Evolutionary conservation across 1,284 basidiomycete species (phyloP).

Genomic region (Pholiota adiposa): DNA sequence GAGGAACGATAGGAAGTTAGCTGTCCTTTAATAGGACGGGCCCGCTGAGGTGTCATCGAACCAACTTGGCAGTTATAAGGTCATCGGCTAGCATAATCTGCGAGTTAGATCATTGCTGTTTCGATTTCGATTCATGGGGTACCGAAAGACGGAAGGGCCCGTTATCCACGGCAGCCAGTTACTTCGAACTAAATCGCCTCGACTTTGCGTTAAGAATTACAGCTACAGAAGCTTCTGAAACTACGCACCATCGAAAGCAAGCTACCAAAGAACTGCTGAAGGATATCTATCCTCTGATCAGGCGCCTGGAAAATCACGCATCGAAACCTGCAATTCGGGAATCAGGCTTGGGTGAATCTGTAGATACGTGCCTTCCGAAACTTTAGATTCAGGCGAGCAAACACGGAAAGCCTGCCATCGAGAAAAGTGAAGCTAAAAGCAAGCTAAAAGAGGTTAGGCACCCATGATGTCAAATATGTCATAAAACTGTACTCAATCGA

Average conservation of each 20-base stretch:
- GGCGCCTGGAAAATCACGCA: slow-evolving; percentile 35
- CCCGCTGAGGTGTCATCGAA: slow-evolving; percentile 43
- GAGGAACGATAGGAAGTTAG: slow-evolving; percentile 30
- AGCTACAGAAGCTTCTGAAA: slow-evolving; percentile 29
- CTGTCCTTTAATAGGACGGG: slow-evolving; percentile 49
- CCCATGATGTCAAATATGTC: slow-evolving; percentile 33
- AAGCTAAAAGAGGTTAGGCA: slow-evolving; percentile 43
- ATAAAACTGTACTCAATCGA: slow-evolving; percentile 25
- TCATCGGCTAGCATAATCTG: slow-evolving; percentile 31
- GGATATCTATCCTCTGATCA: slow-evolving; percentile 32
- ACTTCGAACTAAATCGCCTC: slow-evolving; percentile 30
- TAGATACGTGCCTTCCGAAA: slow-evolving; percentile 40
- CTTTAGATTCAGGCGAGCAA: slow-evolving; percentile 36
- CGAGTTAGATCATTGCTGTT: slow-evolving; percentile 34
- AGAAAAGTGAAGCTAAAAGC: slow-evolving; percentile 37
- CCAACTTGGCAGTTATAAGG: slow-evolving; percentile 39
- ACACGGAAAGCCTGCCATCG: slow-evolving; percentile 32
- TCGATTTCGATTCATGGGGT: slow-evolving; percentile 37
- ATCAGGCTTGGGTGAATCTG: slow-evolving; percentile 36
- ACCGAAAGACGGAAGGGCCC: slow-evolving; percentile 40
- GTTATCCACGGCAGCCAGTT: slow-evolving; percentile 36
- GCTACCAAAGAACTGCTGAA: slow-evolving; percentile 29
- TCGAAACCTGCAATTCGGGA: slow-evolving; percentile 39
- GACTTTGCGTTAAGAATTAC: slow-evolving; percentile 23
- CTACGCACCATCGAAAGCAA: slow-evolving; percentile 32